phyloP scores from a whole-genome alignment of 2,329 filamentous ascomycete genomes.

The Xylaria sp. region DNA sequence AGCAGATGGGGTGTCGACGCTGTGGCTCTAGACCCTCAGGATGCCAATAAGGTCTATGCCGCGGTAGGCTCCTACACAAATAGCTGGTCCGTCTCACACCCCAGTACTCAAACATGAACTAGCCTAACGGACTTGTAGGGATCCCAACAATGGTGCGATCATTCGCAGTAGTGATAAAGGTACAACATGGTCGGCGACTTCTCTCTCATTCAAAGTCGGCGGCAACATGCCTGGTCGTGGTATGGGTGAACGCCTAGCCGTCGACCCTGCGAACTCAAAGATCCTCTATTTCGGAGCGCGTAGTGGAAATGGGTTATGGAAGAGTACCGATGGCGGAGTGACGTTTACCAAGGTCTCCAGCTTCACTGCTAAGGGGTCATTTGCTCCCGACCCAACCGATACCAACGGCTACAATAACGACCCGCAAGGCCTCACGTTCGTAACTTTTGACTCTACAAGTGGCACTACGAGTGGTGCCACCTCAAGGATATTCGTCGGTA shows the following conservation, averaged over 20 bases:
- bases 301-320: constrained; percentile 68
- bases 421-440: constrained; percentile 59
- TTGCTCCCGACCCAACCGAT: constrained; percentile 57
- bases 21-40: constrained; percentile 63
- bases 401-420: constrained; percentile 57
- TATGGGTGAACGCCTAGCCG: constrained; percentile 66
- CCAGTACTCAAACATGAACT: not conserved
- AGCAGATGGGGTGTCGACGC: constrained; percentile 67
- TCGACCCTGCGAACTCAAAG: constrained; percentile 66
- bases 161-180: constrained; percentile 65
- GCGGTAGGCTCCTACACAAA: constrained; percentile 69
- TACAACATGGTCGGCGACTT: constrained; percentile 60
- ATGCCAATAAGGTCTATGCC: constrained; percentile 62
- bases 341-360: constrained; percentile 63
- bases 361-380: constrained; percentile 63
- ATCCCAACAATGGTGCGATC: constrained; percentile 65
- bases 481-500: constrained; percentile 66
- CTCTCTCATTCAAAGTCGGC: constrained; percentile 67
- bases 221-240: constrained; percentile 71
- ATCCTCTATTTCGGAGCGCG: constrained; percentile 68
- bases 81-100: constrained; percentile 53
- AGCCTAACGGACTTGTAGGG: constrained; percentile 47
- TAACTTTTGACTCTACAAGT: constrained; percentile 66
- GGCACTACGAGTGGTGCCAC: constrained; percentile 57
- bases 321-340: constrained; percentile 64